phyloP scores from a whole-genome alignment of 2,329 filamentous ascomycete genomes.

The Torrubiellomyces zombiae region DNA sequence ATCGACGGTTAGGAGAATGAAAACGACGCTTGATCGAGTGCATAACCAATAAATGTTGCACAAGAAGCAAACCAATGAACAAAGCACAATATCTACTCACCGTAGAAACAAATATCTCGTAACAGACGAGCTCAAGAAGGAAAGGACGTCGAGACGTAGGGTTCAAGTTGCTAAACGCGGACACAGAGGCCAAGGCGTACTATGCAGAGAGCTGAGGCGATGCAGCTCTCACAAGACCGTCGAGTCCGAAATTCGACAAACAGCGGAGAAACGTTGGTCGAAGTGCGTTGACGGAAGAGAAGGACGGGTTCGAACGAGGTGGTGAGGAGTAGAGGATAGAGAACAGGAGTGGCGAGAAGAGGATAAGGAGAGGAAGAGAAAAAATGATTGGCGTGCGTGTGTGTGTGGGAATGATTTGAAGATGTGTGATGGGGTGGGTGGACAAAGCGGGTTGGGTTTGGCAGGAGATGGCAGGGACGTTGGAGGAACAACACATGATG shows the following conservation, averaged over 20 bases:
- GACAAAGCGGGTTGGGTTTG: constrained; percentile 3
- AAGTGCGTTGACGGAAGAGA: too few relatives aligned
- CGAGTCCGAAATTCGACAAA: constrained; percentile 12
- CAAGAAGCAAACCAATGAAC: too few relatives aligned
- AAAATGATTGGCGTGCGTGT: constrained; percentile 2
- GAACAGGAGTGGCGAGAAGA: constrained; percentile 5
- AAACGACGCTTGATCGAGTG: too few relatives aligned
- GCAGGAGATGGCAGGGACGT: constrained; percentile 10
- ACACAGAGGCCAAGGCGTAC: constrained; percentile 9
- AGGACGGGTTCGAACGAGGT: too few relatives aligned
- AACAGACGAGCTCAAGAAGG: constrained; percentile 1
- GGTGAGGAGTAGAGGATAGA: constrained; percentile 7
- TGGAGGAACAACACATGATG: too few relatives aligned
- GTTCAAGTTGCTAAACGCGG: too few relatives aligned
- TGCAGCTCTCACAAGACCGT: constrained; percentile 14
- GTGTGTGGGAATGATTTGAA: constrained; percentile 1
- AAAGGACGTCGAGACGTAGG: constrained; percentile 5
- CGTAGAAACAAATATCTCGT: too few relatives aligned
- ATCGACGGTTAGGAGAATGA: too few relatives aligned
- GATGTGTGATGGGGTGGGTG: constrained; percentile 1
- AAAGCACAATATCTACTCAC: too few relatives aligned
- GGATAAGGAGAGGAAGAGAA: constrained; percentile 1
- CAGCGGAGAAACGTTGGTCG: too few relatives aligned
- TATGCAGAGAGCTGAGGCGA: constrained; percentile 11
- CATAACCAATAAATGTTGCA: too few relatives aligned